These are phyloP conservation scores for Ophiognomonia clavigignenti-juglandacearum DNA, from an alignment of 2,329 filamentous ascomycete species.

Conservation along the genomic window DNA sequence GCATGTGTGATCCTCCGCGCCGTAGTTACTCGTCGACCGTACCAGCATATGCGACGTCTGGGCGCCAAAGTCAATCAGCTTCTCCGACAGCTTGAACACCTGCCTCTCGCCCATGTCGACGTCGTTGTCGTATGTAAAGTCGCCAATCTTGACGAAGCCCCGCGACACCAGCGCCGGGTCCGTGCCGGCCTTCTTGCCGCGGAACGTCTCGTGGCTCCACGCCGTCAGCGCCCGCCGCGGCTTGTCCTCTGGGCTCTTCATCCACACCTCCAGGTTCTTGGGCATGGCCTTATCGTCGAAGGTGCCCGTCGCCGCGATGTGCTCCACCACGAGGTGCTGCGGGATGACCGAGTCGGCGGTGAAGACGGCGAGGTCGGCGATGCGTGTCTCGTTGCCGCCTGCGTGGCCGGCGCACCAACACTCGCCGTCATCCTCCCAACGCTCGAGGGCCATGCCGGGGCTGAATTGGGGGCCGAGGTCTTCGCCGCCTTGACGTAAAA, in stretches of 20 bases:
- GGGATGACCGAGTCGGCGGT: conserved; percentile 57
- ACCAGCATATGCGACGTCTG: conserved; percentile 49
- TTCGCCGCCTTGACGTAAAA: conserved; percentile 20
- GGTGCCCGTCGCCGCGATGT: conserved; percentile 59
- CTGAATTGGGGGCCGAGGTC: conserved; percentile 23
- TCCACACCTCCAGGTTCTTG: conserved; percentile 66
- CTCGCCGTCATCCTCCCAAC: conserved; percentile 76
- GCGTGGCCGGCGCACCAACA: conserved; percentile 72
- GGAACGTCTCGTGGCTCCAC: conserved; percentile 40
- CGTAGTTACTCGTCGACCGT: conserved; percentile 54
- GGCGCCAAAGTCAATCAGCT: conserved; percentile 42
- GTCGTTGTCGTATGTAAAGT: conserved; percentile 48
- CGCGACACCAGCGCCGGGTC: conserved; percentile 28
- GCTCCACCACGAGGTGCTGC: conserved; percentile 67
- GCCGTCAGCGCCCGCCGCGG: conserved; percentile 35
- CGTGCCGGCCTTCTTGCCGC: conserved; percentile 20
- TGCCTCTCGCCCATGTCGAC: conserved; percentile 37
- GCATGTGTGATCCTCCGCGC: conserved; percentile 55
- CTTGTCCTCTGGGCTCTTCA: conserved; percentile 44
- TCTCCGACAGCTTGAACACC: conserved; percentile 47
- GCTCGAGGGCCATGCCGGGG: conserved; percentile 52
- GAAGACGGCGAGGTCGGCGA: conserved; percentile 61
- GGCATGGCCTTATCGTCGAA: conserved; percentile 60
- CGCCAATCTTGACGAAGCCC: conserved; percentile 51
- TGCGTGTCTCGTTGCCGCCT: conserved; percentile 39